Evolutionary conservation across 257 asterid species (phyloP).

Genomic region (Solanum ossicruentum): DNA sequence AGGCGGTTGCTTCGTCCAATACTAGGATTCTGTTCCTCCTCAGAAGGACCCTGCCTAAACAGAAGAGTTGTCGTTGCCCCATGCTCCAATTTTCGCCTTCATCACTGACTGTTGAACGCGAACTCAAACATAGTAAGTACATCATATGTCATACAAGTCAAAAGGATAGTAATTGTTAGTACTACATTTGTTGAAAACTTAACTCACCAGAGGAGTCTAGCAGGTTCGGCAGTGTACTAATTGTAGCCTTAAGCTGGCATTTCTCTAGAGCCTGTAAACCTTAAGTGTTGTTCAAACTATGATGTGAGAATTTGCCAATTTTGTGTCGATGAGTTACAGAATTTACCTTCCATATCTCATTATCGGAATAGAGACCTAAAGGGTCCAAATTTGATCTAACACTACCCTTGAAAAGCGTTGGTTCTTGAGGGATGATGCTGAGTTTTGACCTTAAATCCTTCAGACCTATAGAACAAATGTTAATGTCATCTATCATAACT

Average conservation of each 20-base stretch:
- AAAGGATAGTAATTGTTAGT: neutral
- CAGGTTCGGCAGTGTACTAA: slow-evolving; percentile 46
- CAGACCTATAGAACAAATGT: slow-evolving; percentile 60
- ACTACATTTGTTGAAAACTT: neutral
- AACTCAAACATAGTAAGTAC: neutral
- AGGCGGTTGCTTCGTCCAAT: slow-evolving; percentile 90
- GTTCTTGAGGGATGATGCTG: slow-evolving; percentile 86
- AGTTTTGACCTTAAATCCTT: slow-evolving; percentile 58
- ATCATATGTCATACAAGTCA: neutral
- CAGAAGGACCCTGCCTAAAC: slow-evolving; percentile 67
- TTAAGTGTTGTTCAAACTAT: neutral
- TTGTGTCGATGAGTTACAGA: neutral
- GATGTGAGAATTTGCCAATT: neutral
- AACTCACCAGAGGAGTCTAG: slow-evolving; percentile 58
- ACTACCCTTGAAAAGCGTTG: slow-evolving; percentile 68
- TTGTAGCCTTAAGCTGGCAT: slow-evolving; percentile 62
- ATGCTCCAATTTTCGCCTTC: slow-evolving; percentile 92
- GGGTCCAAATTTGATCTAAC: slow-evolving; percentile 73
- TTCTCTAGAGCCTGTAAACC: slow-evolving; percentile 47
- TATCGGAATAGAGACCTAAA: slow-evolving; percentile 48
- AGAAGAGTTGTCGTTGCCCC: slow-evolving; percentile 88
- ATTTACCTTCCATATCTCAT: slow-evolving; percentile 66
- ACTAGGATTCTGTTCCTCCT: slow-evolving; percentile 52
- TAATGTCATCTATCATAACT: slow-evolving; percentile 43
- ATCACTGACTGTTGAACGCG: slow-evolving; percentile 42